These are phyloP conservation scores for Trichomonascaceae sp. DNA, from an alignment of 1,139 yeast species.

Conservation along the genomic window DNA sequence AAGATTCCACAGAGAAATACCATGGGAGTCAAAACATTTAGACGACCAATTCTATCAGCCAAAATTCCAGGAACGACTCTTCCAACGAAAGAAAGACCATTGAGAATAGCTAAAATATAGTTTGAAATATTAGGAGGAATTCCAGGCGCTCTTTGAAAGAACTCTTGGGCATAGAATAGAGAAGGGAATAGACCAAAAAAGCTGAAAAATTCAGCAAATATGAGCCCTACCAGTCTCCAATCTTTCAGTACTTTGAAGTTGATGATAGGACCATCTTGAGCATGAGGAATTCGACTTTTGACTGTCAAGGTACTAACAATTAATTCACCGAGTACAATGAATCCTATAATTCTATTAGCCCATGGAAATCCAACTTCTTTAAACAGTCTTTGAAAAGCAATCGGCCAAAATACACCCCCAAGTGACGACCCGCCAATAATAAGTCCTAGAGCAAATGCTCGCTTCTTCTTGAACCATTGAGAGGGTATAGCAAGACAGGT, in stretches of 20 bases:
- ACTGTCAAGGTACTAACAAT: conserved; percentile 31
- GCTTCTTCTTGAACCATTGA: conserved; percentile 49
- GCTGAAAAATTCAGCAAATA: conserved; percentile 24
- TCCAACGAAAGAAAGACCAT: conserved; percentile 46
- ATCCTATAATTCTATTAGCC: conserved; percentile 46
- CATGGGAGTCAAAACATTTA: conserved; percentile 38
- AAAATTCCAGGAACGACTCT: conserved; percentile 44
- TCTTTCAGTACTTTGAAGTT: conserved; percentile 20
- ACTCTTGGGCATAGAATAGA: conserved; percentile 37
- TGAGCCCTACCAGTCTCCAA: conserved; percentile 15
- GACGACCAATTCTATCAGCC: conserved; percentile 38
- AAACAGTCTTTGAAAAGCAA: conserved; percentile 35
- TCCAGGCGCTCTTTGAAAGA: conserved; percentile 33
- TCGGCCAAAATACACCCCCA: conserved; percentile 56
- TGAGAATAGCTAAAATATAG: conserved; percentile 41
- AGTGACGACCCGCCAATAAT: conserved; percentile 56
- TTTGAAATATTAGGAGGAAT: conserved; percentile 20
- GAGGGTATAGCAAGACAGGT: conserved; percentile 24
- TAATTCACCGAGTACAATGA: conserved; percentile 38
- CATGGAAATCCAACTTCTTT: conserved; percentile 44
- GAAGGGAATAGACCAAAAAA: conserved; percentile 37
- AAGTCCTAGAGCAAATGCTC: conserved; percentile 54
- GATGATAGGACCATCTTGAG: conserved; percentile 19
- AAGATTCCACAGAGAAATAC: conserved; percentile 24
- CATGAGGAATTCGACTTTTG: conserved; percentile 25